A percentile compares a stretch with the other conserved stretches of the same genome.
Evolutionary conservation across 73 alveolate genomes (phyloP).

Genomic region (Paramecium sonneborni): DNA sequence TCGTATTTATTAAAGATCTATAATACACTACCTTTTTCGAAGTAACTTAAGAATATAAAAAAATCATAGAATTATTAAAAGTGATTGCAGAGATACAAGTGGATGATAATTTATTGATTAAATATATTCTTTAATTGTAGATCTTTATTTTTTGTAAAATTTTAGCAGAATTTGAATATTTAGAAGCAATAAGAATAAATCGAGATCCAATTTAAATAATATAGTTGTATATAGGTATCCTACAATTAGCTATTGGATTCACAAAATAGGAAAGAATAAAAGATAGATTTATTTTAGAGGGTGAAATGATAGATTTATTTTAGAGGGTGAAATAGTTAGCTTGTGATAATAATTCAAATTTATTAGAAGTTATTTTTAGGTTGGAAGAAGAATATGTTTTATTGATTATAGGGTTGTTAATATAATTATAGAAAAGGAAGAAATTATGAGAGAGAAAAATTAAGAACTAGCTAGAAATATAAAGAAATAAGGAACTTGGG

Average conservation of each 20-base stretch:
- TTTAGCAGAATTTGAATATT: neutral
- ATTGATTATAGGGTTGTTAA: neutral
- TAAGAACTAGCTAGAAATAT: neutral
- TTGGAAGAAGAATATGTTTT: neutral
- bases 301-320: too few species aligned
- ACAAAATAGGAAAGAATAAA: neutral
- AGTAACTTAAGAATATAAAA: neutral
- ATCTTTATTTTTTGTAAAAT: neutral
- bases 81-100: neutral
- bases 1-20: neutral
- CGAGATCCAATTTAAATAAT: neutral
- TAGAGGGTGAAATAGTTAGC: slow-evolving; percentile 8
- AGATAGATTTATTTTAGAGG: neutral
- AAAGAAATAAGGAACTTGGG: neutral
- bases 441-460: neutral
- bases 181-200: neutral
- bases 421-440: neutral
- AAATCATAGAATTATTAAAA: neutral
- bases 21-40: neutral
- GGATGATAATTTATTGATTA: neutral
- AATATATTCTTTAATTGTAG: neutral
- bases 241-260: neutral
- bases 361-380: neutral
- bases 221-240: neutral
- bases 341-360: neutral